These are phyloP conservation scores for Saprolegnia diclina DNA, from an alignment of 352 stramenopile genomes.

Conservation along the genomic window DNA sequence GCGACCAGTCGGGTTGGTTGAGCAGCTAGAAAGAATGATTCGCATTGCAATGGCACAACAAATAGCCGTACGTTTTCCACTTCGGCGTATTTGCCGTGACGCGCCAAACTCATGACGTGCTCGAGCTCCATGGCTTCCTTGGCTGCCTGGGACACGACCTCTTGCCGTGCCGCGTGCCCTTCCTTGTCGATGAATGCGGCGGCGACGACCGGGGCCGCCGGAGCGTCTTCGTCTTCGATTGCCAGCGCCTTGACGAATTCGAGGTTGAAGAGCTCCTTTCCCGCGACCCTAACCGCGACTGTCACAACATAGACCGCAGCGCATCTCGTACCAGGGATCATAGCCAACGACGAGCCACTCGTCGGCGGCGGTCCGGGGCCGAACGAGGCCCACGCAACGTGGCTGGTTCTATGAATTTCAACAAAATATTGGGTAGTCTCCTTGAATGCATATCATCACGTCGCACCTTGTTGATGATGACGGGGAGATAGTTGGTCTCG, in stretches of 20 bases:
- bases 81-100: slow-evolving; percentile 88
- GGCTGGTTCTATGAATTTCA: slow-evolving; percentile 81
- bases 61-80: slow-evolving; percentile 49
- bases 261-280: slow-evolving; percentile 43
- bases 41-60: background rate
- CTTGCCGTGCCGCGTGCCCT: slow-evolving; percentile 37
- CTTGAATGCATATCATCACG: background rate
- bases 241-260: slow-evolving; percentile 47
- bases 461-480: slow-evolving; percentile 64
- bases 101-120: slow-evolving; percentile 82
- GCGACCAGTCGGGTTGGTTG: slow-evolving; percentile 85
- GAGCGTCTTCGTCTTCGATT: slow-evolving; percentile 29
- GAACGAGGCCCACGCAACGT: slow-evolving; percentile 80
- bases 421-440: background rate
- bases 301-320: background rate
- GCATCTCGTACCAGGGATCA: slow-evolving; percentile 81
- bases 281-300: slow-evolving; percentile 6
- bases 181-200: slow-evolving; percentile 35
- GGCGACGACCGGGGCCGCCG: slow-evolving; percentile 21
- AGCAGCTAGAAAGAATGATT: slow-evolving; percentile 44
- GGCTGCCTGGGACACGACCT: slow-evolving; percentile 71
- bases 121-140: slow-evolving; percentile 87
- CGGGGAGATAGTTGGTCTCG: slow-evolving; percentile 68
- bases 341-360: slow-evolving; percentile 89
- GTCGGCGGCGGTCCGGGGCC: slow-evolving; percentile 69